phyloP scores from a whole-genome alignment of 805 yeast genomes.

The Wickerhamomyces bovis region DNA sequence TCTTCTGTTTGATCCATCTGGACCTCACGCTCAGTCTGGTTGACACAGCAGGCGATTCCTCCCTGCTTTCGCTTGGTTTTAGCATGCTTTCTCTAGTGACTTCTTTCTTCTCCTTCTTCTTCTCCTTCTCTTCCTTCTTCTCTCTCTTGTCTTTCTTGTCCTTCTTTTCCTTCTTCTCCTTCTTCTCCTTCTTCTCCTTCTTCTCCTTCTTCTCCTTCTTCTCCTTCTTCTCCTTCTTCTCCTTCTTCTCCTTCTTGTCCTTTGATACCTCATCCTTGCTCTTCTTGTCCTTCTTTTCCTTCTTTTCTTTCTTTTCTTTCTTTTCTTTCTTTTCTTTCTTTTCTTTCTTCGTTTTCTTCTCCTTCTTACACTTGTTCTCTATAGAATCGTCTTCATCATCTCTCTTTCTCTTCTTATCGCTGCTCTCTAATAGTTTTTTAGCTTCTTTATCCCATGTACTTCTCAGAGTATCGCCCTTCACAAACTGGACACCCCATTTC shows the following conservation, averaged over 20 bases:
- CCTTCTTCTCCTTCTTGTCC: conserved; percentile 24
- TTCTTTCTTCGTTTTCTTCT: conserved; percentile 23
- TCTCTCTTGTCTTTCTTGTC: conserved; percentile 26
- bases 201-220: conserved; percentile 21
- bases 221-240: conserved; percentile 25
- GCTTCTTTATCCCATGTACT: conserved; percentile 77
- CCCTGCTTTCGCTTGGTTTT: conserved; percentile 29
- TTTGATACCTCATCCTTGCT: too few relatives aligned
- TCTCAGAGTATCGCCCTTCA: conserved; percentile 73
- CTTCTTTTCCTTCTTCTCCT: conserved; percentile 25
- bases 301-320: conserved; percentile 12
- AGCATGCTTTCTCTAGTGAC: conserved; percentile 38
- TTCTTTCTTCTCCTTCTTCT: conserved; percentile 25
- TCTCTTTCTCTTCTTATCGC: conserved; percentile 27
- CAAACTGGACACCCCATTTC: conserved; percentile 82
- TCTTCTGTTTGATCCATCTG: conserved; percentile 82
- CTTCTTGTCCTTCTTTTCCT: conserved; percentile 20
- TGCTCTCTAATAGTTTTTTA: conserved; percentile 27
- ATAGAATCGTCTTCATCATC: conserved; percentile 21
- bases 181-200: conserved; percentile 23
- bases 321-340: conserved; percentile 25
- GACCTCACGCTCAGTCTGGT: conserved; percentile 74
- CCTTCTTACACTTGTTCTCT: conserved; percentile 10
- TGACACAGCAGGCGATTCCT: conserved; percentile 31
- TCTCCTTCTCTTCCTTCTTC: conserved; percentile 23